phyloP scores from a whole-genome alignment of 805 yeast genomes.

The Wickerhamomyces hampshirensis region DNA sequence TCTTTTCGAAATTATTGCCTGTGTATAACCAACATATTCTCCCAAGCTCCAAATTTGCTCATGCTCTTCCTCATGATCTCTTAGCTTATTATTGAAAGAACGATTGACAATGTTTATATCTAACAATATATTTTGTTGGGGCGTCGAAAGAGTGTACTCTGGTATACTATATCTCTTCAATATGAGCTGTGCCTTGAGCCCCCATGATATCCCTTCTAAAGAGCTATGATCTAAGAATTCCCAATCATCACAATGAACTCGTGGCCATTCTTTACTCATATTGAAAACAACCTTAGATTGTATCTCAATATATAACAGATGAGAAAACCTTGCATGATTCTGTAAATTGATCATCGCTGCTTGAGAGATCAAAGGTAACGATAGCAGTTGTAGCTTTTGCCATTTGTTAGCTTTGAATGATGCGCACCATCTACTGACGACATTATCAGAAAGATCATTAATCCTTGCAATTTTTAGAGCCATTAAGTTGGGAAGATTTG shows the following conservation, averaged over 20 bases:
- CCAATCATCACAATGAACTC: slow-evolving; percentile 18
- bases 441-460: slow-evolving; percentile 14
- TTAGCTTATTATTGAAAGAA: slow-evolving; percentile 2
- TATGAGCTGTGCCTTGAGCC: slow-evolving; percentile 14
- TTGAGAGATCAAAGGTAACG: slow-evolving; percentile 16
- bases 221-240: slow-evolving; percentile 3
- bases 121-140: slow-evolving; percentile 4
- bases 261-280: slow-evolving; percentile 14
- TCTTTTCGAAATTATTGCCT: slow-evolving; percentile 14
- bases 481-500: slow-evolving; percentile 16
- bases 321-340: slow-evolving; percentile 8
- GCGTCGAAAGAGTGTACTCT: slow-evolving; percentile 4
- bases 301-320: slow-evolving; percentile 18
- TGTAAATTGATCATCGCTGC: slow-evolving; percentile 17
- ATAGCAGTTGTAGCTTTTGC: slow-evolving; percentile 19
- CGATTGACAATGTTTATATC: slow-evolving; percentile 19
- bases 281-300: slow-evolving; percentile 8
- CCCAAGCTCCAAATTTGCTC: slow-evolving; percentile 18
- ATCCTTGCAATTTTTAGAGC: slow-evolving; percentile 14
- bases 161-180: slow-evolving; percentile 7
- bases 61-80: slow-evolving; percentile 4
- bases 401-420: slow-evolving; percentile 21
- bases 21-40: slow-evolving; percentile 10
- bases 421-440: slow-evolving; percentile 19
- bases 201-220: slow-evolving; percentile 16